Percentiles rank a stretch among this genome's conserved stretches.
phyloP scores from a whole-genome alignment of 768 basidiomycete species.

The Collybiopsis luxurians region DNA sequence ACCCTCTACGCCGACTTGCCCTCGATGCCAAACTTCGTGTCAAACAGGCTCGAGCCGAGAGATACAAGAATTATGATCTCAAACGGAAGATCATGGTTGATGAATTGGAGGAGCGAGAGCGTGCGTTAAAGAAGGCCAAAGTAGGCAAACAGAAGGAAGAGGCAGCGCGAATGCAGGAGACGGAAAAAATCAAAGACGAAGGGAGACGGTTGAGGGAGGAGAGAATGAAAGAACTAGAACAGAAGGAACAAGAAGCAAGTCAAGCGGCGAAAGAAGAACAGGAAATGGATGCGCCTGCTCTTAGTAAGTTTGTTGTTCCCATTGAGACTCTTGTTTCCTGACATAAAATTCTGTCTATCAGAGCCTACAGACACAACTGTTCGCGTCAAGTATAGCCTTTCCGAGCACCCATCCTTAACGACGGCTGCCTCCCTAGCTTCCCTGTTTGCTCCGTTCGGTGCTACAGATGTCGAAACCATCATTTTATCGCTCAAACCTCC shows the following conservation, averaged over 20 bases:
- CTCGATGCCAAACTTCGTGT: conserved; percentile 78
- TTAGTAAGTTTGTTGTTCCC: conserved; percentile 36
- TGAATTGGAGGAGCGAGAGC: conserved; percentile 77
- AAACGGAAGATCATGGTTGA: conserved; percentile 75
- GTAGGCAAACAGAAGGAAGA: conserved; percentile 62
- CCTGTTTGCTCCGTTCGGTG: conserved; percentile 61
- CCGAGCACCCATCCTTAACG: conserved; percentile 55
- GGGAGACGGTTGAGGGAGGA: conserved; percentile 68
- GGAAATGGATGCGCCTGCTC: conserved; percentile 51
- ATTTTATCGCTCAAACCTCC: conserved; percentile 65
- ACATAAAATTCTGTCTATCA: conserved; percentile 17
- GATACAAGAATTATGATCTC: conserved; percentile 66
- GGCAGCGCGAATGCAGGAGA: conserved; percentile 51
- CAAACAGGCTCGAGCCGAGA: conserved; percentile 63
- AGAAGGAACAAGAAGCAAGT: conserved; percentile 38
- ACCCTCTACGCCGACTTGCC: conserved; percentile 74
- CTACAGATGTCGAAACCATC: conserved; percentile 59
- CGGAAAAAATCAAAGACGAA: conserved; percentile 73
- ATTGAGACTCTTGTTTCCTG: background rate
- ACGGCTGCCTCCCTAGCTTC: conserved; percentile 44
- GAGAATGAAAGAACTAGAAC: conserved; percentile 50
- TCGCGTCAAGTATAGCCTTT: conserved; percentile 64
- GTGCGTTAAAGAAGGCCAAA: conserved; percentile 70
- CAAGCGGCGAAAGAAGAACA: conserved; percentile 31
- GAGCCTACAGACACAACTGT: conserved; percentile 74